phyloP scores from a whole-genome alignment of 805 yeast species.

The Myxozyma kluyveri region DNA sequence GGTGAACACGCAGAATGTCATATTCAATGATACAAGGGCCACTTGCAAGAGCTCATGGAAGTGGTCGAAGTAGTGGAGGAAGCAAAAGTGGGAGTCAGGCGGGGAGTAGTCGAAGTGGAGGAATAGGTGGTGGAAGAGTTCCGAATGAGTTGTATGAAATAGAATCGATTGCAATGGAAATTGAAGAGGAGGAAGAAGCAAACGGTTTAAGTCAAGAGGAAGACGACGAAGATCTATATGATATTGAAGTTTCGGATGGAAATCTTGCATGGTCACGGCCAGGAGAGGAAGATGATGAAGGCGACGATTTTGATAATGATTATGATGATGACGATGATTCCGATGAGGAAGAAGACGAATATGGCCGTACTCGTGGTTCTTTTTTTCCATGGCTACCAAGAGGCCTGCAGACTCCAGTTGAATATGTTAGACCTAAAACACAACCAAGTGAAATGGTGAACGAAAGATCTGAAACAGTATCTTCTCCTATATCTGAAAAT shows the following conservation, averaged over 20 bases:
- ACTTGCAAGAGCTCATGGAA: not conserved
- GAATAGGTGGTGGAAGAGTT: constrained; percentile 5
- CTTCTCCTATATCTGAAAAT: no score
- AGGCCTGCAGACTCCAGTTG: constrained; percentile 18
- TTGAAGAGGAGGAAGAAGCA: constrained; percentile 58
- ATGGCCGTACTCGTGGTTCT: constrained; percentile 39
- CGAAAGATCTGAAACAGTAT: not conserved
- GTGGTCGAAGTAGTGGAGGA: not conserved
- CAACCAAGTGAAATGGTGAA: no score
- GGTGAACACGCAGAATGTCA: no score
- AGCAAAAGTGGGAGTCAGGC: not conserved
- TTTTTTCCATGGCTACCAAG: constrained; percentile 37
- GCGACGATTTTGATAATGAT: constrained; percentile 36
- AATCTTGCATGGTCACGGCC: constrained; percentile 35
- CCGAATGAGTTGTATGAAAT: constrained; percentile 24
- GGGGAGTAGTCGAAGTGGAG: not conserved
- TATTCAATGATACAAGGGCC: no score
- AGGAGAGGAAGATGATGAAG: constrained; percentile 37
- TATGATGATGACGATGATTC: constrained; percentile 46
- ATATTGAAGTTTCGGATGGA: constrained; percentile 20
- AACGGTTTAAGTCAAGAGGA: constrained; percentile 52
- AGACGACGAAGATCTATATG: constrained; percentile 44
- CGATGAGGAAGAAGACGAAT: constrained; percentile 41
- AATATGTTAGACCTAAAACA: constrained; percentile 3
- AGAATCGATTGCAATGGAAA: constrained; percentile 26